phyloP scores from a whole-genome alignment of 176 grass and related monocot species.

The Aegilops umbellulata region DNA sequence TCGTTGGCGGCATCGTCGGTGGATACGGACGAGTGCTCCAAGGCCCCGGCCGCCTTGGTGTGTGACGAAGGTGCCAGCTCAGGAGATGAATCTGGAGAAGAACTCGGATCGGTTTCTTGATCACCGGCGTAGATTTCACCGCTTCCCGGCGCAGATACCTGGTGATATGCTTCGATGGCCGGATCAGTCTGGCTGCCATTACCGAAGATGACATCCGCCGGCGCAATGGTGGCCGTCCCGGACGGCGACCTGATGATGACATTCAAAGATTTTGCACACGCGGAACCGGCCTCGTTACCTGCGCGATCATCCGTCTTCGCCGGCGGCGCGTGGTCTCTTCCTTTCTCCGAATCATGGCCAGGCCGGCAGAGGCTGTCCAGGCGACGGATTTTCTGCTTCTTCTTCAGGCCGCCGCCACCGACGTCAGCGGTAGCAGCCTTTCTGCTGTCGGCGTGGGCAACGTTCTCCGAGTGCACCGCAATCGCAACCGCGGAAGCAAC shows the following conservation, averaged over 20 bases:
- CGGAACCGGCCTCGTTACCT: background rate
- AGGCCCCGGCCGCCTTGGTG: background rate
- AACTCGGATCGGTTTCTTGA: background rate
- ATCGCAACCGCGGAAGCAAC: background rate
- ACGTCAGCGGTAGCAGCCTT: background rate
- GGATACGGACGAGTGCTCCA: background rate
- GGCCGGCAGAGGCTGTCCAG: background rate
- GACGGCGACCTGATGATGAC: background rate
- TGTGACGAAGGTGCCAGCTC: background rate
- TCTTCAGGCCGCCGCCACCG: background rate
- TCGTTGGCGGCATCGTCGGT: background rate
- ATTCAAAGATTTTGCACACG: background rate
- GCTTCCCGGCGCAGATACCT: background rate
- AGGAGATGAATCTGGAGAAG: background rate
- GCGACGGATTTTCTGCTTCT: background rate
- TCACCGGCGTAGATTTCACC: background rate
- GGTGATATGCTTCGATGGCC: background rate
- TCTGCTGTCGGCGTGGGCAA: no score
- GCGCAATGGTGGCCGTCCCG: background rate
- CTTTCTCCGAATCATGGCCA: background rate
- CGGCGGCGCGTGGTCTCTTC: background rate
- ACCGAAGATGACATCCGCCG: background rate
- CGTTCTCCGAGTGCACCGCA: background rate
- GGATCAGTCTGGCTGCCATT: background rate
- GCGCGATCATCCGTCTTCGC: background rate